These are phyloP conservation scores for Colletotrichum aenigma DNA, from an alignment of 2,329 filamentous ascomycete genomes.

Conservation along the genomic window DNA sequence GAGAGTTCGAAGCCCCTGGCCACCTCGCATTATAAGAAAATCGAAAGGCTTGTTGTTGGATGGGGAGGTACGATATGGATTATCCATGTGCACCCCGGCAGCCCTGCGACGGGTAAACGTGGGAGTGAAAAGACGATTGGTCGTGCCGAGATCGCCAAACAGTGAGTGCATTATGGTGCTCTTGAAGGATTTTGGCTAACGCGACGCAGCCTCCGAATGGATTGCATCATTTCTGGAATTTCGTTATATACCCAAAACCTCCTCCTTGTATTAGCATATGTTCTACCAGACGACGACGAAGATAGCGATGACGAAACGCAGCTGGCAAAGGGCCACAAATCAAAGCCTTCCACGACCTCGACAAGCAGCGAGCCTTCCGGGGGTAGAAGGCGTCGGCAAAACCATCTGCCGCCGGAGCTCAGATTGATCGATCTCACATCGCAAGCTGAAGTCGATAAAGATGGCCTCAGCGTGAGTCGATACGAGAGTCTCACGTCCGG, in stretches of 20 bases:
- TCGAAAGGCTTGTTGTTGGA: constrained; percentile 86
- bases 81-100: constrained; percentile 83
- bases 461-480: constrained; percentile 83
- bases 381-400: constrained; percentile 73
- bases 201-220: constrained; percentile 76
- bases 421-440: constrained; percentile 88
- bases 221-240: constrained; percentile 97
- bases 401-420: constrained; percentile 85
- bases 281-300: constrained; percentile 74
- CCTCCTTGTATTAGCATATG: constrained; percentile 90
- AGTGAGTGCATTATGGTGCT: constrained; percentile 60
- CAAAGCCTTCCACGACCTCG: constrained; percentile 49
- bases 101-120: constrained; percentile 68
- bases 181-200: constrained; percentile 26
- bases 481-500: constrained; percentile 85
- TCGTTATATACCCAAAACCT: constrained; percentile 94
- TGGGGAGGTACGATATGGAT: constrained; percentile 98
- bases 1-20: constrained; percentile 55
- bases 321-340: constrained; percentile 41
- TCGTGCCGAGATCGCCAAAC: constrained; percentile 88
- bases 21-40: constrained; percentile 48
- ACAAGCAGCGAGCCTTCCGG: constrained; percentile 64
- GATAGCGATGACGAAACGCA: constrained; percentile 49
- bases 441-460: constrained; percentile 86
- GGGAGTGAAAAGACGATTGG: constrained; percentile 75